Evolutionary conservation across 768 basidiomycete species (phyloP).

Genomic region (Lactarius vividus): DNA sequence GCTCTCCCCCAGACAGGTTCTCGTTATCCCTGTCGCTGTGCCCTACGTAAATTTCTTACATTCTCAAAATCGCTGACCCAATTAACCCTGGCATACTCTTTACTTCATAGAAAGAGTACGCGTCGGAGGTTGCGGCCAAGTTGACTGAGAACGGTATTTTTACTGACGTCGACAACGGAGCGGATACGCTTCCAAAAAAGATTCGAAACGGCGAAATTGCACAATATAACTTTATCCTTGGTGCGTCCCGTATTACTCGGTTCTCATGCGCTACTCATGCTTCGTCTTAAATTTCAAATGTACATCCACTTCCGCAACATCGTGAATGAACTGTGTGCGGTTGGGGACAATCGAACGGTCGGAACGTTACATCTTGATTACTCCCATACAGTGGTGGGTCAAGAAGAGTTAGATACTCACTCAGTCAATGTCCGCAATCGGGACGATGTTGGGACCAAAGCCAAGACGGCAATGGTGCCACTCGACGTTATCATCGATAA

Average conservation of each 20-base stretch:
- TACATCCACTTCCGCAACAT: not conserved
- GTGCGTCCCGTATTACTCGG: constrained; percentile 43
- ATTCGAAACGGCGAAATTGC: constrained; percentile 96
- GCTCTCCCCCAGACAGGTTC: constrained; percentile 93
- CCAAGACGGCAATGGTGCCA: constrained; percentile 69
- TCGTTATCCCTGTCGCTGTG: constrained; percentile 90
- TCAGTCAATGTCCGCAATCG: constrained; percentile 97
- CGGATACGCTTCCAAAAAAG: constrained; percentile 94
- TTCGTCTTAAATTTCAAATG: not conserved
- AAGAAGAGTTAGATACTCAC: constrained; percentile 79
- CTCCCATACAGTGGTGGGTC: constrained; percentile 74
- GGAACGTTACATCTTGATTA: not conserved
- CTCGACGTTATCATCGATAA: constrained; percentile 70
- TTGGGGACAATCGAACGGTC: not conserved
- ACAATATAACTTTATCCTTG: constrained; percentile 97
- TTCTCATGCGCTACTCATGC: not conserved
- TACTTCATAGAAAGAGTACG: constrained; percentile 78
- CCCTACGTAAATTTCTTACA: constrained; percentile 66
- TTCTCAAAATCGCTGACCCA: not conserved
- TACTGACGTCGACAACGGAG: constrained; percentile 89
- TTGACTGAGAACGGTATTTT: constrained; percentile 72
- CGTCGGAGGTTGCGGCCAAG: constrained; percentile 69
- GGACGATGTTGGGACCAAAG: constrained; percentile 87
- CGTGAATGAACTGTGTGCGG: not conserved
- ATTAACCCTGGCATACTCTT: not conserved